phyloP scores from a whole-genome alignment of 2,329 filamentous ascomycete genomes.

The Colletotrichum horii region DNA sequence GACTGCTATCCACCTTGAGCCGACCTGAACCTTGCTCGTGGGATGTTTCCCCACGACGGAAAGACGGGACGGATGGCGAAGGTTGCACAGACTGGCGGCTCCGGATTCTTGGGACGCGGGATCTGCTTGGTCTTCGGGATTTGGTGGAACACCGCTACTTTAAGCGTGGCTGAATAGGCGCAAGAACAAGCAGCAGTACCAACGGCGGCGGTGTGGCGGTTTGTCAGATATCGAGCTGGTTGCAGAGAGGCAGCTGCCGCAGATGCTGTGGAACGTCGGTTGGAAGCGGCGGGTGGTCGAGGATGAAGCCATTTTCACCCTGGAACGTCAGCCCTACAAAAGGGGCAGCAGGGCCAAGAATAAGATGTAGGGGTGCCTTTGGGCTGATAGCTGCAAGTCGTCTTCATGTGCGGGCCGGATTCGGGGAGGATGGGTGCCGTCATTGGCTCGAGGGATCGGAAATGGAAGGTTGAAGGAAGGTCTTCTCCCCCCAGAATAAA shows the following conservation, averaged over 20 bases:
- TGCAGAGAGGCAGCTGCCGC: background rate
- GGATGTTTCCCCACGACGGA: background rate
- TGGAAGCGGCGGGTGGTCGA: background rate
- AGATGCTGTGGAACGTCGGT: constrained; percentile 8
- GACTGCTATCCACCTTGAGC: background rate
- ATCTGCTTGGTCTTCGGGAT: background rate
- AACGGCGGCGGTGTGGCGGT: background rate
- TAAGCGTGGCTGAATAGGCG: background rate
- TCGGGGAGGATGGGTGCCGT: background rate
- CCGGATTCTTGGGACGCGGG: background rate
- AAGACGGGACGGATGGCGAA: background rate
- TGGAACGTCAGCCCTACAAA: constrained; percentile 11
- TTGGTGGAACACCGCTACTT: background rate
- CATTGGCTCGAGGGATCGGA: background rate
- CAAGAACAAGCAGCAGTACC: background rate
- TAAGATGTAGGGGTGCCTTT: background rate
- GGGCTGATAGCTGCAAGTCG: background rate
- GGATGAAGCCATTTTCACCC: background rate
- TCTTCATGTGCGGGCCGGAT: background rate
- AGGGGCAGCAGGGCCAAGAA: background rate
- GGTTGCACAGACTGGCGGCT: background rate
- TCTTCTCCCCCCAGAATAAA: background rate
- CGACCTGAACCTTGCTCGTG: background rate
- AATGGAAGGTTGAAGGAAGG: background rate
- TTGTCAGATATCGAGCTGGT: background rate